Evolutionary conservation across 176 grass and related monocot genomes (phyloP).

Genomic region (Triticum turgidum): DNA sequence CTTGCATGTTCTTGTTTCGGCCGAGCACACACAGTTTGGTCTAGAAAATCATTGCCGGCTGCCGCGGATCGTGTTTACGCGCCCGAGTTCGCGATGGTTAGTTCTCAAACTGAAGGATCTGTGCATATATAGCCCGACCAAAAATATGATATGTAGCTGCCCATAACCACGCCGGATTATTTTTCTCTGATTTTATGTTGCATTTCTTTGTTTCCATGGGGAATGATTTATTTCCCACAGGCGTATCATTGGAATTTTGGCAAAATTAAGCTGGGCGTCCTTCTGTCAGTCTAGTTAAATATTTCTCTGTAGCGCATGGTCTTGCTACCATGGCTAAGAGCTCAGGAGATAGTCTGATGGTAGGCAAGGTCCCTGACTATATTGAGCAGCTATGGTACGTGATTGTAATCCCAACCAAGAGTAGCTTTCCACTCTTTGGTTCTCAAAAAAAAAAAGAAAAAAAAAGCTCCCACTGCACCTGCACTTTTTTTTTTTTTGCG

Average conservation of each 20-base stretch:
- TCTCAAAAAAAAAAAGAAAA: neutral
- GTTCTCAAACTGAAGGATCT: neutral
- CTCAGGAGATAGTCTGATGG: no score
- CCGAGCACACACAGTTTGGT: neutral
- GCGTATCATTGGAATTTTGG: neutral
- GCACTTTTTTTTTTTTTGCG: neutral
- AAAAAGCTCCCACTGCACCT: neutral
- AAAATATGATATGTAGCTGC: neutral
- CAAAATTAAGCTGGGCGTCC: neutral
- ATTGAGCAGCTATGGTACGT: no score
- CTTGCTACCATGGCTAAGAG: no score
- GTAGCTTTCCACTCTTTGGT: no score
- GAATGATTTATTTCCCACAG: neutral
- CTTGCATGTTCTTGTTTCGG: neutral
- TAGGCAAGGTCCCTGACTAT: no score
- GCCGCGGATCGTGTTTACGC: neutral
- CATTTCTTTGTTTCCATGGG: neutral
- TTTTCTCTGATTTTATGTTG: slow-evolving; percentile 22
- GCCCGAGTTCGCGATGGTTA: neutral
- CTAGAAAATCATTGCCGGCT: neutral
- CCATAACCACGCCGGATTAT: neutral
- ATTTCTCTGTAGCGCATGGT: no score
- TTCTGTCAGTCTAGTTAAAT: neutral
- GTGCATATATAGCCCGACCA: neutral
- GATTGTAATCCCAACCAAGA: no score